Evolutionary conservation across 2,329 filamentous ascomycete genomes (phyloP).

Genomic region (Trichoderma lentiforme): DNA sequence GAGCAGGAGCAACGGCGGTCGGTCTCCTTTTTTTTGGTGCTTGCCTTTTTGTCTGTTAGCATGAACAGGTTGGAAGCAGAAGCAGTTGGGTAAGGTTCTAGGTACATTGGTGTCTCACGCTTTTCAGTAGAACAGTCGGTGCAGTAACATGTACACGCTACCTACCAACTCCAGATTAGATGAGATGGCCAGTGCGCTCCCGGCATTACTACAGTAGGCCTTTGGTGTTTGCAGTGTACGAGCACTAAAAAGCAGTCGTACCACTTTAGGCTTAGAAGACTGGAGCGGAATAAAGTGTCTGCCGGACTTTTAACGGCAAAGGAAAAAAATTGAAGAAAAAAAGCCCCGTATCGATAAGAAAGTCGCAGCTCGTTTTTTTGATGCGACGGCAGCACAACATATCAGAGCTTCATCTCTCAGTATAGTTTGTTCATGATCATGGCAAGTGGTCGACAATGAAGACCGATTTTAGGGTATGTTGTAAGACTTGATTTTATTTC

Average conservation of each 20-base stretch:
- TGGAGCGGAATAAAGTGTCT: constrained; percentile 34
- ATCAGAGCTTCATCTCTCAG: constrained; percentile 5
- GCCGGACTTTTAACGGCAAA: constrained; percentile 25
- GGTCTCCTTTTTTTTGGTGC: constrained; percentile 2
- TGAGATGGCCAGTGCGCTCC: constrained; percentile 24
- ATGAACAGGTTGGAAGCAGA: background rate
- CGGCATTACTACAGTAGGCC: background rate
- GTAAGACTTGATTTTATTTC: background rate
- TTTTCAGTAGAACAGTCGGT: background rate
- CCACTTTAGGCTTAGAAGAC: constrained; percentile 21
- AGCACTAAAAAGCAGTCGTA: constrained; percentile 15
- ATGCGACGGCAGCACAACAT: constrained; percentile 15
- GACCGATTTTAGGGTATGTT: constrained; percentile 90
- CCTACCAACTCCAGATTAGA: constrained; percentile 7
- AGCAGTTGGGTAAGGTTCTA: background rate
- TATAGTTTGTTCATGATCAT: constrained; percentile 26
- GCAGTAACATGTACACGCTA: background rate
- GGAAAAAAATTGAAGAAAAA: constrained; percentile 22
- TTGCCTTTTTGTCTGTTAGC: constrained; percentile 9
- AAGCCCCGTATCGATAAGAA: constrained; percentile 27
- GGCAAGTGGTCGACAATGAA: constrained; percentile 69
- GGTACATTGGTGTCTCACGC: background rate
- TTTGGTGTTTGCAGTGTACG: background rate
- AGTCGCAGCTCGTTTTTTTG: constrained; percentile 21
- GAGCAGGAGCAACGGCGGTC: constrained; percentile 10